Conservation (phyloP, 371 early-diverging fungal species). For the Rhizopus delemar region DNA sequence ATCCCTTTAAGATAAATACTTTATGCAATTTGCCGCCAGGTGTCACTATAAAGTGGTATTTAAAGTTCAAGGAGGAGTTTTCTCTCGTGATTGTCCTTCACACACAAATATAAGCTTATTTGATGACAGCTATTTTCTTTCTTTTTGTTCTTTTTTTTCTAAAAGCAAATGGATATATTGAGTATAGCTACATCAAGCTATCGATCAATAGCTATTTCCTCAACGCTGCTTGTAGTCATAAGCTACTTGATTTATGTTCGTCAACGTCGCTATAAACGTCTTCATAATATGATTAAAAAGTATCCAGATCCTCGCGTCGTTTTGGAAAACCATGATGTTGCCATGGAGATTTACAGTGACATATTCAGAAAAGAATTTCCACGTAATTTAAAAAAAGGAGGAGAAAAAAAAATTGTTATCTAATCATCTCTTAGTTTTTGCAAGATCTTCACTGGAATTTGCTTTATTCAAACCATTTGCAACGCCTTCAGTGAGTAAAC, state of each 20-base stretch:
- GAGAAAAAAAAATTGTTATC: not conserved
- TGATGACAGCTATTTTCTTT: not conserved
- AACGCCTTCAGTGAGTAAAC: slow-evolving; percentile 52
- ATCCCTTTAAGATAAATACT: not conserved
- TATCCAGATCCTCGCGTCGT: slow-evolving; percentile 53
- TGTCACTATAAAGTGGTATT: not conserved
- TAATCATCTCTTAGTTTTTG: slow-evolving; percentile 14
- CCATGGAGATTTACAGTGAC: slow-evolving; percentile 39
- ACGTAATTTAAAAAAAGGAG: slow-evolving; percentile 13
- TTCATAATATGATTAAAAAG: slow-evolving; percentile 36
- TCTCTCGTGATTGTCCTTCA: not conserved
- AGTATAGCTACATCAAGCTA: not conserved
- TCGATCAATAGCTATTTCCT: not conserved
- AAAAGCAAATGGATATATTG: not conserved
- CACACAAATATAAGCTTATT: not conserved
- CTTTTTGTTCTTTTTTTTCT: not conserved
- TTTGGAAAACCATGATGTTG: slow-evolving; percentile 38
- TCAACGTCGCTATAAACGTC: slow-evolving; percentile 29
- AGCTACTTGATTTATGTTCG: slow-evolving; percentile 43
- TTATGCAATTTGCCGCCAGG: not conserved
- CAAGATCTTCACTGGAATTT: slow-evolving; percentile 42
- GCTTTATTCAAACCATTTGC: slow-evolving; percentile 55
- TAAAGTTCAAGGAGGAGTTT: not conserved
- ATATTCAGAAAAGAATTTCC: slow-evolving; percentile 49
- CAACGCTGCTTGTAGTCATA: not conserved